Evolutionary conservation across 768 basidiomycete species (phyloP).

Genomic region (Serendipita indica): DNA sequence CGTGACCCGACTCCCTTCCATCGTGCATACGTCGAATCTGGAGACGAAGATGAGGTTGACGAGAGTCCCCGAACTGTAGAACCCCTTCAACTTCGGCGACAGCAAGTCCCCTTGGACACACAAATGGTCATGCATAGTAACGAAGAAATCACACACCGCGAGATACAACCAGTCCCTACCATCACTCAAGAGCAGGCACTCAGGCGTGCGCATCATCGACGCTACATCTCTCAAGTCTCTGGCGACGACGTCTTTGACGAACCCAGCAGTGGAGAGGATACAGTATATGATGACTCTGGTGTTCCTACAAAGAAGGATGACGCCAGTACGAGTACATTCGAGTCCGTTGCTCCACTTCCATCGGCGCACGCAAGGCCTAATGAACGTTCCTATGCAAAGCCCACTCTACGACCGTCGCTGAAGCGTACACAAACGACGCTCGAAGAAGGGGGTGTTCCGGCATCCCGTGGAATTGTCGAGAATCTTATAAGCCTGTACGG

Average conservation of each 20-base stretch:
- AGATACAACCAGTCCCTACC: too few relatives aligned
- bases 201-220: too few relatives aligned
- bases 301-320: not conserved
- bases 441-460: conserved; percentile 2
- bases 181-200: too few relatives aligned
- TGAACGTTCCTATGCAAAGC: too few relatives aligned
- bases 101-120: too few relatives aligned
- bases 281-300: not conserved
- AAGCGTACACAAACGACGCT: not conserved
- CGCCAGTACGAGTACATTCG: not conserved
- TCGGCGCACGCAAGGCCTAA: too few relatives aligned
- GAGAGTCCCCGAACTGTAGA: not conserved
- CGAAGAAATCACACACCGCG: too few relatives aligned
- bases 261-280: not conserved
- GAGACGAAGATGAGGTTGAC: conserved; percentile 17
- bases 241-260: not conserved
- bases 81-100: too few relatives aligned
- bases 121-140: too few relatives aligned
- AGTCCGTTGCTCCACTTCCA: conserved; percentile 18
- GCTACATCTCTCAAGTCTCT: too few relatives aligned
- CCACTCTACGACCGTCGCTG: too few relatives aligned
- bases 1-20: not conserved
- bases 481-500: conserved; percentile 41
- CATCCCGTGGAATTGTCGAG: conserved; percentile 32
- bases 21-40: not conserved